Evolutionary conservation across 306 rosid genomes (phyloP), one percentile per base, ranked within the genome.

Genomic region (Quercus mongolica): DNA sequence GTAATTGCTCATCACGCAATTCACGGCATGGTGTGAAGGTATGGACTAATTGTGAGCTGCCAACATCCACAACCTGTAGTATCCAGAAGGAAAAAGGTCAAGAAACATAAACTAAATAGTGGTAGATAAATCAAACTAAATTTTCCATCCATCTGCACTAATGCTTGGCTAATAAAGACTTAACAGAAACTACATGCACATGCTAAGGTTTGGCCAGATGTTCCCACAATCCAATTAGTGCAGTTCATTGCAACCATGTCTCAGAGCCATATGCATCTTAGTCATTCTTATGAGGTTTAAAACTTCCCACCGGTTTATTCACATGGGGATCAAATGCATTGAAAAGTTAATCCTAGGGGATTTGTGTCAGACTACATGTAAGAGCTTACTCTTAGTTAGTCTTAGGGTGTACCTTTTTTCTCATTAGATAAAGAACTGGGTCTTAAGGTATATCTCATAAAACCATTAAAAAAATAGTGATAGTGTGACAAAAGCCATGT

Each of bases 21-120:
- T 86, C 89, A 11, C 86, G 89, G 71, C 85, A 69, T 5, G 99
- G 99, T 6, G 92, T 88, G 82, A 96, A 96, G 46, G 86, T 81
- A 82, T 93, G 96, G 54, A 91, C 86, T 59, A 89, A 74, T 69
- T 84, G 85, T 65, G 83, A 84, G 77, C 83, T 86, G 41, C 30
- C 83, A 68, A 86, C 83, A 78, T 93, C 96, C 72, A 93, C 88
- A 80, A 96, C 94, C 99, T 96, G 77, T 30, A 75, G 35, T 81
- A 82, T 76, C 52, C 69, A 78, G 80, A 76, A 79, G 30, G 13
- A 61, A 11, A 41, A 55, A 74, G 55, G 30, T 83, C 76, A 75
- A 62, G 62, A 62, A 71, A 77, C 30, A 57, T 73, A 79, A 62
- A 55, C 19, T 56, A 5, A 13, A 71, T 59, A 74, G 74, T 76